These are phyloP conservation scores for Colletotrichum magnum DNA, from an alignment of 2,329 filamentous ascomycete genomes.

Conservation along the genomic window DNA sequence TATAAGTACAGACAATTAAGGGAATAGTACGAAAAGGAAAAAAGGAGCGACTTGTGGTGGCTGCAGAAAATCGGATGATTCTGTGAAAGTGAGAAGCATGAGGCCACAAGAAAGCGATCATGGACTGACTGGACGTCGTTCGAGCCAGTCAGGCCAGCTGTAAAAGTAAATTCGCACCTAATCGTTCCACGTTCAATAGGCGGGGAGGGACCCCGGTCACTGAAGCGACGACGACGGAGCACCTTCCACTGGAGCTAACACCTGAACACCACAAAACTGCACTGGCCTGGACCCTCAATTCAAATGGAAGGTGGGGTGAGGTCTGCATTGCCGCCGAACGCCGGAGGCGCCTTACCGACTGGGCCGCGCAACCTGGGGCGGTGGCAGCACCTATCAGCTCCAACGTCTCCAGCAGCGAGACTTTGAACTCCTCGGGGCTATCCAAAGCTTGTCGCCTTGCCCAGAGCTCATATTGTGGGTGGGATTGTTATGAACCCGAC, in stretches of 20 bases:
- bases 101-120: constrained; percentile 35
- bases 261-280: neutral
- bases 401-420: neutral
- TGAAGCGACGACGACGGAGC: constrained; percentile 18
- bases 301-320: constrained; percentile 26
- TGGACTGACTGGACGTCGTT: constrained; percentile 39
- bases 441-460: too few species aligned
- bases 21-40: constrained; percentile 10
- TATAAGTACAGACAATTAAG: constrained; percentile 23
- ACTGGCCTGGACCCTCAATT: constrained; percentile 9
- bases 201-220: constrained; percentile 28
- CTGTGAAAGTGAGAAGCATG: constrained; percentile 30
- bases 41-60: constrained; percentile 28
- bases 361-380: neutral
- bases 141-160: constrained; percentile 41
- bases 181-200: constrained; percentile 40
- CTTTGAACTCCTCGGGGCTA: constrained; percentile 6
- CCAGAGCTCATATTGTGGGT: too few species aligned
- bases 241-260: constrained; percentile 3
- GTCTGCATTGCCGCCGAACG: constrained; percentile 32
- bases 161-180: constrained; percentile 36
- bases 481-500: too few species aligned
- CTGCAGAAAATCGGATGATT: constrained; percentile 35
- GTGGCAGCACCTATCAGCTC: constrained; percentile 8
- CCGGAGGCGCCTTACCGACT: constrained; percentile 29